These are phyloP conservation scores for Entrophospora sp. DNA, from an alignment of 192 early-diverging fungal species.

Conservation along the genomic window DNA sequence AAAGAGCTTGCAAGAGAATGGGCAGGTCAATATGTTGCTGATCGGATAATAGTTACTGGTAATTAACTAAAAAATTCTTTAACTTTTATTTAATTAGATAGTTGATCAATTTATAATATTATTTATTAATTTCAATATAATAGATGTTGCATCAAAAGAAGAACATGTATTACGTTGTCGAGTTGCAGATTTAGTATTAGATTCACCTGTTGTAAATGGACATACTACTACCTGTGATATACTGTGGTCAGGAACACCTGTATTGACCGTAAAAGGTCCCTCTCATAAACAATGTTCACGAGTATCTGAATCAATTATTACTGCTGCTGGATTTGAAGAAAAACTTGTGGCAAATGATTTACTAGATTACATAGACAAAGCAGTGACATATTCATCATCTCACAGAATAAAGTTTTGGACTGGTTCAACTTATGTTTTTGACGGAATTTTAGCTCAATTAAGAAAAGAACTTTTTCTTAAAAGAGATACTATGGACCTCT, in stretches of 20 bases:
- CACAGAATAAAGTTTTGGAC: not conserved
- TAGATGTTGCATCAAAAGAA: constrained; percentile 75
- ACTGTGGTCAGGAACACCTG: constrained; percentile 88
- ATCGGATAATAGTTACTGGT: too few relatives aligned
- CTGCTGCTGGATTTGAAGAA: constrained; percentile 65
- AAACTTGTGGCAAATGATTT: constrained; percentile 59
- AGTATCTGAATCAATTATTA: constrained; percentile 79
- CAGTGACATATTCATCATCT: constrained; percentile 24
- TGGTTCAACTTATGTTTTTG: not conserved
- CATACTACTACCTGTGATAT: constrained; percentile 95
- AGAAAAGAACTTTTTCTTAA: constrained; percentile 62
- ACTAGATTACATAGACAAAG: constrained; percentile 56
- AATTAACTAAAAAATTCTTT: too few relatives aligned
- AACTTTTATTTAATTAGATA: too few relatives aligned
- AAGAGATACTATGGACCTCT: constrained; percentile 71
- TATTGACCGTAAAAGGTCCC: constrained; percentile 82
- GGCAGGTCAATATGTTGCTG: constrained; percentile 66
- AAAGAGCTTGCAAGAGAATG: constrained; percentile 60
- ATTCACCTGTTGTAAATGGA: constrained; percentile 94
- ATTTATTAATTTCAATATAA: too few relatives aligned
- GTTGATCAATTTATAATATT: too few relatives aligned
- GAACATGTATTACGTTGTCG: constrained; percentile 88
- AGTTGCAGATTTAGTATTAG: constrained; percentile 84
- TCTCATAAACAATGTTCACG: constrained; percentile 86
- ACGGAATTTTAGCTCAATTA: constrained; percentile 24